Evolutionary conservation across 2,329 filamentous ascomycete genomes (phyloP).

Genomic region (Aspergillus sp.): DNA sequence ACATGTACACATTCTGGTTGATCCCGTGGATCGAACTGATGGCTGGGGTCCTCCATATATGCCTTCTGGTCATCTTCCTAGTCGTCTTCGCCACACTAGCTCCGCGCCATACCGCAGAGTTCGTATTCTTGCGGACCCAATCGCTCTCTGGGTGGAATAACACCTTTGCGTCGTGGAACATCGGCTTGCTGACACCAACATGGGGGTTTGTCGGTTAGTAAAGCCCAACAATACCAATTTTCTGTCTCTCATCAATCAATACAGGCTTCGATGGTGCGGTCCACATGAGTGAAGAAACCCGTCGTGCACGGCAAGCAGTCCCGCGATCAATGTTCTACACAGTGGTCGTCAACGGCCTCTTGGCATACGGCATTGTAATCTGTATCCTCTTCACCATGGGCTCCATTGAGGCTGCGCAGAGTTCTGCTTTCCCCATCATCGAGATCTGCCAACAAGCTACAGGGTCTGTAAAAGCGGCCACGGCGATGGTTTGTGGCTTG

Average conservation of each 20-base stretch:
- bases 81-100: constrained; percentile 31
- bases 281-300: constrained; percentile 48
- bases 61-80: constrained; percentile 31
- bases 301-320: constrained; percentile 45
- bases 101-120: constrained; percentile 29
- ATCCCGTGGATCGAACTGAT: constrained; percentile 40
- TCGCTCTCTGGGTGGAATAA: constrained; percentile 29
- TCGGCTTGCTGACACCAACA: constrained; percentile 36
- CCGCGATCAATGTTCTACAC: constrained; percentile 47
- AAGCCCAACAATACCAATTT: background rate
- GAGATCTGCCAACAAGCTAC: constrained; percentile 43
- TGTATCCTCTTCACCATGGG: constrained; percentile 47
- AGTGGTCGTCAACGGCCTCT: constrained; percentile 40
- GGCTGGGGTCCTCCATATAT: constrained; percentile 25
- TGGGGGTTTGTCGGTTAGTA: constrained; percentile 22
- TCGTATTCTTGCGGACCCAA: constrained; percentile 28
- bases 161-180: constrained; percentile 31
- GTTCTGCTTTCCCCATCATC: constrained; percentile 41
- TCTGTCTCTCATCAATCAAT: background rate
- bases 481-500: constrained; percentile 31
- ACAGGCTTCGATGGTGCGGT: constrained; percentile 48
- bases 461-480: constrained; percentile 39
- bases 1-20: constrained; percentile 28
- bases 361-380: constrained; percentile 42
- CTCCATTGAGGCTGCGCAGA: constrained; percentile 31